Conservation (phyloP, 345 rosid genomes). For the Salix dunnii region DNA sequence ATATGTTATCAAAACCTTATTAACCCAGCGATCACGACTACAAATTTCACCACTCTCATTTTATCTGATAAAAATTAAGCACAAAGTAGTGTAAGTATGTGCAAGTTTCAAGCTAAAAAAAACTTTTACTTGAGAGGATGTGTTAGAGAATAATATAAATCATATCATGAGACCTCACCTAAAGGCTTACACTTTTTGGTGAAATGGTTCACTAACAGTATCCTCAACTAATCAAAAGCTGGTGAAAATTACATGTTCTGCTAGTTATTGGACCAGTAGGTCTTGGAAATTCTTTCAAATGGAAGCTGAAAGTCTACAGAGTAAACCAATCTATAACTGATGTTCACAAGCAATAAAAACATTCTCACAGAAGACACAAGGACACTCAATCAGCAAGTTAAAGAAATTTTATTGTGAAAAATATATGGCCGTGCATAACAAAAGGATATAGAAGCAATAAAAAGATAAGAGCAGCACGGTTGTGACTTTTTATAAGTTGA, state of each 20-base stretch:
- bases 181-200: too few species aligned
- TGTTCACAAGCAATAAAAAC: background rate
- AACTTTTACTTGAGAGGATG: too few species aligned
- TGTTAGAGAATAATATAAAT: too few species aligned
- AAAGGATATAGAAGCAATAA: background rate
- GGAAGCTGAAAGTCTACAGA: background rate
- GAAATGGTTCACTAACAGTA: too few species aligned
- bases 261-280: background rate
- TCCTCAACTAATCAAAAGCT: slow-evolving; percentile 14
- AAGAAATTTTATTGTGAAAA: background rate
- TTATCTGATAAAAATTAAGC: too few species aligned
- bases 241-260: background rate
- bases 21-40: too few species aligned
- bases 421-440: background rate
- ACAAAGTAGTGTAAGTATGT: too few species aligned
- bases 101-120: too few species aligned
- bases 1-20: too few species aligned
- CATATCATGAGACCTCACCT: too few species aligned
- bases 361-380: background rate
- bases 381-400: background rate
- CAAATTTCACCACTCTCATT: too few species aligned
- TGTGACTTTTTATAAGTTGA: background rate
- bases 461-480: background rate
- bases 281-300: background rate
- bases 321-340: background rate